Evolutionary conservation across 805 yeast genomes (phyloP), one percentile per base, ranked within the genome.

Genomic region (Candida nitratophila): DNA sequence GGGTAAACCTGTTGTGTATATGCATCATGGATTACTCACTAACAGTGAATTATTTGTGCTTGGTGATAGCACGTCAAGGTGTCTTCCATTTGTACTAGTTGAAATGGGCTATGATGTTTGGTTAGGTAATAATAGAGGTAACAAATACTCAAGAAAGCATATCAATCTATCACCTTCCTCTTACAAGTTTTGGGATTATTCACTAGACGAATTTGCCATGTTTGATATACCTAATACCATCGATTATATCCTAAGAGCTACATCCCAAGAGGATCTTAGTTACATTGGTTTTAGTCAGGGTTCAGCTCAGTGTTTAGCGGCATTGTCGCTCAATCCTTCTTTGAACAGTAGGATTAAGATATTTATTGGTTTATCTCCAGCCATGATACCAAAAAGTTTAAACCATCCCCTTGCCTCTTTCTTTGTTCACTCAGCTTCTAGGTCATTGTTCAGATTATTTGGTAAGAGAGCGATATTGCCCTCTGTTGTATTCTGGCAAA

Each of bases 281-380:
- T 90, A 88, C 56, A 74, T 91, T 50, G 98, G 97, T 1, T 91
- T 91, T 56, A 81, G 90, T 22, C 98, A 90, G 61, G 98, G 98
- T 19, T 81, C 95, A 0, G 95, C 97, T 1, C 97, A 91, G 62
- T 88, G 88, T 36, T 82, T 90, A 61, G 96, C 96, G 0, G 74
- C 95, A 11, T 66, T 88, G 20, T 76, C 93, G 0, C 54, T 81
- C 16, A 78, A 81, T 56, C 80, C 83, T 8, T 69, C 71, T 2
- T 68, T 90, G 45, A 86, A 86, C 60, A 52, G 61, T 61, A 71
- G 73, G 45, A 66, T 76, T 39, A 73, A 73, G 31, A 55, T 60
- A 42, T 83, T 90, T 49, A 77, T 90, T 45, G 96, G 96, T 2
- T 75, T 90, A 38, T 86, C 96, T 0, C 98, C 98, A 0, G 97